Evolutionary conservation across 352 stramenopile species (phyloP).

Genomic region (Phytopythium kandeliae): DNA sequence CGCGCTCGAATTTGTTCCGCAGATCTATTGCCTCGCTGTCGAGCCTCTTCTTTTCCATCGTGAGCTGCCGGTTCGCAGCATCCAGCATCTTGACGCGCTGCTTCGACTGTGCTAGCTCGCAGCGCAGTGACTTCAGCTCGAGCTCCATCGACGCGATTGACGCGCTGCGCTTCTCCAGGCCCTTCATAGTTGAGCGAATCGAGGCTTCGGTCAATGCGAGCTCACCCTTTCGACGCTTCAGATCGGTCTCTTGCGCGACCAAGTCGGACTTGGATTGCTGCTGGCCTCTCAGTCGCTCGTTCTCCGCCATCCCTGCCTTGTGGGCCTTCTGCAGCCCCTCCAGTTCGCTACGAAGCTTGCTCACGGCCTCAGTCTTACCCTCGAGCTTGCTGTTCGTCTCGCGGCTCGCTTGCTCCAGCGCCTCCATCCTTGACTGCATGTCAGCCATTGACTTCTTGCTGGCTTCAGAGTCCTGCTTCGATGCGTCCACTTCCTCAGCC

Average conservation of each 20-base stretch:
- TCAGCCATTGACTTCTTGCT: not conserved
- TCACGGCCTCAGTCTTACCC: not conserved
- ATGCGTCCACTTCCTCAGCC: not conserved
- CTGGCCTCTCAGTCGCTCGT: not conserved
- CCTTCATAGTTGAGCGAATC: conserved; percentile 14
- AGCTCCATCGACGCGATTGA: conserved; percentile 9
- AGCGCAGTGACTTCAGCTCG: conserved; percentile 14
- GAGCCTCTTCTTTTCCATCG: conserved; percentile 52
- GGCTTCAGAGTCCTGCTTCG: not conserved
- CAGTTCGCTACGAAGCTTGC: not conserved
- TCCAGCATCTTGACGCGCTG: conserved; percentile 20
- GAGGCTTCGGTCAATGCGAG: conserved; percentile 15
- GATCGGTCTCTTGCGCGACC: conserved; percentile 12
- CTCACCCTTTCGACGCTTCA: conserved; percentile 15
- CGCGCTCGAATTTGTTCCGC: conserved; percentile 35
- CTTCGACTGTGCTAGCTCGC: not conserved
- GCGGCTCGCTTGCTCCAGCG: not conserved
- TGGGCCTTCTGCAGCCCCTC: not conserved
- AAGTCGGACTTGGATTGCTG: conserved; percentile 8
- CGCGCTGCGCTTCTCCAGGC: conserved; percentile 19
- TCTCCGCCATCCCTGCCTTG: not conserved
- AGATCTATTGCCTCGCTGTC: conserved; percentile 27
- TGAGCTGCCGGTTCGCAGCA: conserved; percentile 29
- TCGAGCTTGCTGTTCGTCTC: not conserved
- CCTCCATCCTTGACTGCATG: not conserved